These are phyloP conservation scores for Capsicum rhomboideum DNA, from an alignment of 257 asterid species.

Conservation along the genomic window DNA sequence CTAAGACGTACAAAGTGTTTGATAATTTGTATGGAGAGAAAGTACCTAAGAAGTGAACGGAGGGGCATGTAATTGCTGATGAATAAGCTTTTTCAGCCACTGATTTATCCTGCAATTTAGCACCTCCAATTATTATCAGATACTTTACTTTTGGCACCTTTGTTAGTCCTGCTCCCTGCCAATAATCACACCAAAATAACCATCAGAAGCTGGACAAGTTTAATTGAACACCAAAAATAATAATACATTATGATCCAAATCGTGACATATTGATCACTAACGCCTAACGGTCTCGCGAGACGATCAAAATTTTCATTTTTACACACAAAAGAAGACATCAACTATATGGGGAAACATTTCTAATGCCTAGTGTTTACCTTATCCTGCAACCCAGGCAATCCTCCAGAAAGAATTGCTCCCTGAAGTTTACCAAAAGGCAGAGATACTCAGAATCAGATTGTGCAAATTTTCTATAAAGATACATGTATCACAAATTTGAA, in stretches of 20 bases:
- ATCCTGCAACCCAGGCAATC: constrained; percentile 72
- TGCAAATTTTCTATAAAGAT: not conserved
- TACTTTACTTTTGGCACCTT: constrained; percentile 59
- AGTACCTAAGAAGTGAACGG: constrained; percentile 85
- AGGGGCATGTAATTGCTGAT: constrained; percentile 44
- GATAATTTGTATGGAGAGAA: not conserved
- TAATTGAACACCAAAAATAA: not conserved
- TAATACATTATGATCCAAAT: not conserved
- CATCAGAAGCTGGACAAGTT: not conserved
- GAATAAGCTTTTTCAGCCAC: constrained; percentile 62
- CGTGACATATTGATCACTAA: not conserved
- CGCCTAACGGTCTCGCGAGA: no score
- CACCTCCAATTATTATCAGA: constrained; percentile 75
- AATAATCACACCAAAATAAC: not conserved
- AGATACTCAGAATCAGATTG: not conserved
- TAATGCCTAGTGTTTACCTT: constrained; percentile 23
- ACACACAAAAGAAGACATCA: not conserved
- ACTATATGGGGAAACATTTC: not conserved
- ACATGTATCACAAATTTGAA: not conserved
- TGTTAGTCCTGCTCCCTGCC: constrained; percentile 70
- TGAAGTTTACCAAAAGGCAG: constrained; percentile 10
- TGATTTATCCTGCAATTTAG: constrained; percentile 39
- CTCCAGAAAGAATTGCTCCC: constrained; percentile 91
- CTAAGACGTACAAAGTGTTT: not conserved
- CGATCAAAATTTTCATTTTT: no score